phyloP scores from a whole-genome alignment of 139 green algal genomes.

The Chlorella sp. region DNA sequence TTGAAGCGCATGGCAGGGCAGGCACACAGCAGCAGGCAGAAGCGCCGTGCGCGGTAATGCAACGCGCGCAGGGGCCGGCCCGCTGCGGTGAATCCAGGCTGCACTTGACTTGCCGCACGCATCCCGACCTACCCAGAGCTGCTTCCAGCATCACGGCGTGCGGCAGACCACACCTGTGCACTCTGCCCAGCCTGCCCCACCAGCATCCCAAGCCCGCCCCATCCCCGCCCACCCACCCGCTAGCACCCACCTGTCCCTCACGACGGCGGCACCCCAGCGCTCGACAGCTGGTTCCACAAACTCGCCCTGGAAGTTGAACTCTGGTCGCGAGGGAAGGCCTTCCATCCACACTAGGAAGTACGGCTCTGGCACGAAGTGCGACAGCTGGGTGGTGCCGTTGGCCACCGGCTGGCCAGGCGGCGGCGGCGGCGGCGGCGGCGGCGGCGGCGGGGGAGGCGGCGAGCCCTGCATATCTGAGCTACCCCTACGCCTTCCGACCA shows the following conservation, averaged over 20 bases:
- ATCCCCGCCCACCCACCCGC: not conserved
- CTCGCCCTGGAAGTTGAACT: not conserved
- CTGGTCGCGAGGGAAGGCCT: not conserved
- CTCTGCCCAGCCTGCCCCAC: not conserved
- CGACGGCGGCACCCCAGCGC: not conserved
- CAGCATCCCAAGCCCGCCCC: not conserved
- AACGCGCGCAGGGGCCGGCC: not conserved
- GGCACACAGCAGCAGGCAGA: not conserved
- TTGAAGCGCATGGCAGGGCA: not conserved
- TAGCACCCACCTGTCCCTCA: not conserved
- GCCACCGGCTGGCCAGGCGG: not conserved
- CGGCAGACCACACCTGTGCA: not conserved
- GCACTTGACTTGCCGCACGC: too few relatives aligned
- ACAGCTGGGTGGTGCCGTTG: not conserved
- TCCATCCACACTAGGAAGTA: conserved; percentile 22
- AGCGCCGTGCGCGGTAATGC: not conserved
- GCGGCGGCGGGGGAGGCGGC: not conserved
- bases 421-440: not conserved
- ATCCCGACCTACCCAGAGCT: too few relatives aligned
- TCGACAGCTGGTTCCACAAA: not conserved
- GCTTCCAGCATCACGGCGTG: not conserved
- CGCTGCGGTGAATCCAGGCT: not conserved
- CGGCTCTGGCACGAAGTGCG: not conserved
- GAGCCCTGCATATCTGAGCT: not conserved
- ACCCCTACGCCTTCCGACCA: too few relatives aligned